A percentile compares a stretch with the other conserved stretches of the same genome.
Evolutionary conservation across 345 rosid species (phyloP).

Genomic region (Populus pruinosa): DNA sequence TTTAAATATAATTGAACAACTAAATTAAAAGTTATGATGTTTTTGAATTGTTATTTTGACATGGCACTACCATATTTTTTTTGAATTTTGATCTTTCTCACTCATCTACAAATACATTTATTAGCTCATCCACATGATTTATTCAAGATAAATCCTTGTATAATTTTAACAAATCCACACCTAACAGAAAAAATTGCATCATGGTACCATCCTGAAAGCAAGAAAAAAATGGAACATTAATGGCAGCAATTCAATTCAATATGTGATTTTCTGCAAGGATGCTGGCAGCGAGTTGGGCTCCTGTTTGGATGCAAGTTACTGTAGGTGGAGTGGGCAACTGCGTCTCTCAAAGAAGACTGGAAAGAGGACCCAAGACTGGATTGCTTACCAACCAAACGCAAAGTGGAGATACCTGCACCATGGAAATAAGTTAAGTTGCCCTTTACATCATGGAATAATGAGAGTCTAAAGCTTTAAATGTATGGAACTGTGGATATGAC

Average conservation of each 20-base stretch:
- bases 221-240: too few species aligned
- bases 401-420: neutral
- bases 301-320: too few species aligned
- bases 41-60: too few species aligned
- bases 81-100: too few species aligned
- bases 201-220: too few species aligned
- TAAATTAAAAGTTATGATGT: accelerated
- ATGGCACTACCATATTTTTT: accelerated
- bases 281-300: too few species aligned
- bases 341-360: neutral
- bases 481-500: too few species aligned
- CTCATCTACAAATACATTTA: accelerated
- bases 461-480: too few species aligned
- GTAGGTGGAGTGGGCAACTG: too few species aligned
- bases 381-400: neutral
- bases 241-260: too few species aligned
- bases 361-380: neutral
- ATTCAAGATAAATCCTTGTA: accelerated
- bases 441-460: neutral
- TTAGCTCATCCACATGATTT: accelerated
- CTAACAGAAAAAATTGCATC: too few species aligned
- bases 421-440: neutral
- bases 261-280: too few species aligned
- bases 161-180: accelerated
- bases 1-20: accelerated